Evolutionary conservation across 2,329 filamentous ascomycete species (phyloP), one percentile per base, ranked within the genome.

Genomic region (Acephala macrosclerotiorum): DNA sequence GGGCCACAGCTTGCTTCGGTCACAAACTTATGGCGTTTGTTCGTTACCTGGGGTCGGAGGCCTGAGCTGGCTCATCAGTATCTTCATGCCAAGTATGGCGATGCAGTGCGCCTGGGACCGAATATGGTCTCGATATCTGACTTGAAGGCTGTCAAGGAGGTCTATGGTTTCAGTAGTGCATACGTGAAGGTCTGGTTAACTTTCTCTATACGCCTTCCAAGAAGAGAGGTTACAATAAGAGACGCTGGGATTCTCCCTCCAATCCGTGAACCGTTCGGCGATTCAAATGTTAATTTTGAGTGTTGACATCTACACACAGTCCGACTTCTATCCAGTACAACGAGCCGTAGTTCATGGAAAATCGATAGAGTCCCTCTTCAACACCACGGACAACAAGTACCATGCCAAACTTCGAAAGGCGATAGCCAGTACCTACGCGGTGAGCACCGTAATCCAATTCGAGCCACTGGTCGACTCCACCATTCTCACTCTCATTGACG

Each of bases 391-490:
- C 66, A 71, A 77, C 11, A 74, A 73, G 26, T 68, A 74, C 25
- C 81, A 83, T 60, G 75, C 78, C 68, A 57, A 72, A 22, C 67
- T 69, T 36, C 64, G 81, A 20, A 79, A 79, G 51, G 73, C 76
- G 16, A 81, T 81, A 63, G 77, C 81, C 20, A 71, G 74, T 3
- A 70, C 81, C 0, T 85, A 83, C 65, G 79, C 79, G 3, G 81
- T 84, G 79, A 81, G 77, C 22, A 80, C 78, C 12, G 68, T 85
- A 8, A 74, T 83, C 0, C 74, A 76, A 40, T 85, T 83, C 60
- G 83, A 85, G 69, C 70, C 75, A 0, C 83, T 81, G 55, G 82
- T 83, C 1, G 79, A 85, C 66, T 73, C 80, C 9, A 83, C 81
- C 61, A 75, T 79, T 0, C 76, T 79, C 20, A 64, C 83, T 0